phyloP scores from a whole-genome alignment of 2,329 filamentous ascomycete species.

The Corniculantispora saksenae region DNA sequence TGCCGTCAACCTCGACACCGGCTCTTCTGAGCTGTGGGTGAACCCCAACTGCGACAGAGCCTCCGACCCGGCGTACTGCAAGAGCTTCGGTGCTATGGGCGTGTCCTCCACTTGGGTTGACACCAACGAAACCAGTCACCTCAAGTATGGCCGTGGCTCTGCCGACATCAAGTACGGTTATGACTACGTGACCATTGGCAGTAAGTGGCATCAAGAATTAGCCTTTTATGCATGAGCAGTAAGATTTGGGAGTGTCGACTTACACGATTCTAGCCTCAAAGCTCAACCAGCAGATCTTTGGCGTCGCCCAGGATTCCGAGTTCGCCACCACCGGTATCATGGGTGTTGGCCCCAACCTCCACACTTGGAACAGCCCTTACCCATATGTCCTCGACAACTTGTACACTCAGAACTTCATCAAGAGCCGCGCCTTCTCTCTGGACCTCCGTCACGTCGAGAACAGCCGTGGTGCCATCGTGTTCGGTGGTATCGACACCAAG shows the following conservation, averaged over 20 bases:
- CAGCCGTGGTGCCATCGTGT: conserved; percentile 42
- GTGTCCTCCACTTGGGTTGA: conserved; percentile 32
- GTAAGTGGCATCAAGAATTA: conserved; percentile 26
- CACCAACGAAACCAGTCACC: conserved; percentile 27
- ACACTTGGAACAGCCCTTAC: conserved; percentile 37
- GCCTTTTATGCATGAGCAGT: background rate
- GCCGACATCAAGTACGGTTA: conserved; percentile 36
- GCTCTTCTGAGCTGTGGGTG: conserved; percentile 45
- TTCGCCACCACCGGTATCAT: conserved; percentile 35
- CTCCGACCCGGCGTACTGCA: conserved; percentile 30
- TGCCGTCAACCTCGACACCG: conserved; percentile 43
- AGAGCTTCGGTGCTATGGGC: conserved; percentile 32
- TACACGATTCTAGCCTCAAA: conserved; percentile 27
- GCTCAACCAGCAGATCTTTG: conserved; percentile 38
- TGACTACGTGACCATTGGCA: conserved; percentile 35
- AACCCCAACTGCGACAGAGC: conserved; percentile 41
- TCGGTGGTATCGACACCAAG: conserved; percentile 57
- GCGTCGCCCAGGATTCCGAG: conserved; percentile 36
- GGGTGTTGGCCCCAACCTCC: conserved; percentile 35
- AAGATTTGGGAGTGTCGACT: background rate
- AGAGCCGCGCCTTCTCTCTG: conserved; percentile 39
- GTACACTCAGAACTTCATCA: conserved; percentile 35
- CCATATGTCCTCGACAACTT: conserved; percentile 39
- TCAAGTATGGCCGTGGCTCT: conserved; percentile 36
- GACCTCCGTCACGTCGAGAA: conserved; percentile 36